A percentile compares a stretch with the other conserved stretches of the same genome.
phyloP scores from a whole-genome alignment of 345 rosid species.

The Syzygium aqueum region DNA sequence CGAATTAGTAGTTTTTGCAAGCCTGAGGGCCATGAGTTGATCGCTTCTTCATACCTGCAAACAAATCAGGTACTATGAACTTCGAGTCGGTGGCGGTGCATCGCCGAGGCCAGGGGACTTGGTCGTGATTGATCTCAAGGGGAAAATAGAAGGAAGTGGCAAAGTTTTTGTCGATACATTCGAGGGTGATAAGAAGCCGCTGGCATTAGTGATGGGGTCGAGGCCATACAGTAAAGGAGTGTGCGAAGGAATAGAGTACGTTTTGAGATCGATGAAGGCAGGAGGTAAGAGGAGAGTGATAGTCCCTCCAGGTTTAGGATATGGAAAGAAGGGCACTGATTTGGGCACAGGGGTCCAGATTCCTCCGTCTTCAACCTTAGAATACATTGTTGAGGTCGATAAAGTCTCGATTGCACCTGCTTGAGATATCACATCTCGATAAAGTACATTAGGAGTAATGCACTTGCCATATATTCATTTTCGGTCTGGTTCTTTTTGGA shows the following conservation, averaged over 20 bases:
- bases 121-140: constrained; percentile 73
- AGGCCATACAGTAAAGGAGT: constrained; percentile 73
- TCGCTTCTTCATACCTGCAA: neutral
- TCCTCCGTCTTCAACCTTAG: constrained; percentile 59
- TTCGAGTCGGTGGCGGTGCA: constrained; percentile 82
- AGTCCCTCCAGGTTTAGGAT: constrained; percentile 63
- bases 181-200: constrained; percentile 41
- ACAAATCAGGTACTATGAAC: constrained; percentile 59
- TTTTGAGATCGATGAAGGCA: constrained; percentile 67
- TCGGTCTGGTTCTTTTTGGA: neutral
- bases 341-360: constrained; percentile 56
- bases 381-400: constrained; percentile 66
- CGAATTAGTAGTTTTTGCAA: neutral
- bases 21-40: neutral
- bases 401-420: constrained; percentile 92
- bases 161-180: constrained; percentile 64
- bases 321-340: constrained; percentile 66
- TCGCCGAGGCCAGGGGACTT: constrained; percentile 69
- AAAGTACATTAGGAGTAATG: neutral
- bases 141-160: constrained; percentile 49
- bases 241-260: constrained; percentile 74
- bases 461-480: neutral
- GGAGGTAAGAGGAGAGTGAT: constrained; percentile 82
- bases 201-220: constrained; percentile 74
- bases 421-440: constrained; percentile 11